Conservation (phyloP, 2,329 filamentous ascomycete genomes). For the Cryphonectria nitschkei region DNA sequence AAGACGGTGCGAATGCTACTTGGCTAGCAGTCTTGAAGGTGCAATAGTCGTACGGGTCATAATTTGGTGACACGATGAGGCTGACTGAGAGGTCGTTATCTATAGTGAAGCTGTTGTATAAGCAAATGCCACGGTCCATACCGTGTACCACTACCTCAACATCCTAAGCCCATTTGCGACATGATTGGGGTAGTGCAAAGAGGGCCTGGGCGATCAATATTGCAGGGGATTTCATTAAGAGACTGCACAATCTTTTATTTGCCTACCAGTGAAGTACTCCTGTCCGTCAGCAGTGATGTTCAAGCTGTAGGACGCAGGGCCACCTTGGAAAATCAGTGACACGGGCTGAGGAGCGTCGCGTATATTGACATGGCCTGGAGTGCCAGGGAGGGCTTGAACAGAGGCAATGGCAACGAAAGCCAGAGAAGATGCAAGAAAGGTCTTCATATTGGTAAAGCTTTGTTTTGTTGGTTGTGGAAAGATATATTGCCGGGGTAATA, state of each 20-base stretch:
- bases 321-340: constrained; percentile 16
- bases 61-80: constrained; percentile 15
- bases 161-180: background rate
- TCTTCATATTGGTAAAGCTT: background rate
- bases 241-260: background rate
- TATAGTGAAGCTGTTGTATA: background rate
- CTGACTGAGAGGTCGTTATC: constrained; percentile 21
- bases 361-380: background rate
- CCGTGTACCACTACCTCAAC: background rate
- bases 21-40: constrained; percentile 21
- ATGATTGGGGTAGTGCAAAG: background rate
- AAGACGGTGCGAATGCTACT: constrained; percentile 6
- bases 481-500: background rate
- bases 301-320: constrained; percentile 18
- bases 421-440: background rate
- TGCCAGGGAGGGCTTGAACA: background rate
- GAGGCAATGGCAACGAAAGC: constrained; percentile 3
- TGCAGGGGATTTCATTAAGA: background rate
- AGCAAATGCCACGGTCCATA: background rate
- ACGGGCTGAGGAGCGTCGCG: background rate
- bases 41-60: constrained; percentile 17
- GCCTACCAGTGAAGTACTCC: constrained; percentile 20
- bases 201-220: too few species aligned
- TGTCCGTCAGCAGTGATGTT: constrained; percentile 18
- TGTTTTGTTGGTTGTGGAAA: background rate